Evolutionary conservation across 495 filamentous ascomycete genomes (phyloP).

Genomic region (Peziza echinospora): DNA sequence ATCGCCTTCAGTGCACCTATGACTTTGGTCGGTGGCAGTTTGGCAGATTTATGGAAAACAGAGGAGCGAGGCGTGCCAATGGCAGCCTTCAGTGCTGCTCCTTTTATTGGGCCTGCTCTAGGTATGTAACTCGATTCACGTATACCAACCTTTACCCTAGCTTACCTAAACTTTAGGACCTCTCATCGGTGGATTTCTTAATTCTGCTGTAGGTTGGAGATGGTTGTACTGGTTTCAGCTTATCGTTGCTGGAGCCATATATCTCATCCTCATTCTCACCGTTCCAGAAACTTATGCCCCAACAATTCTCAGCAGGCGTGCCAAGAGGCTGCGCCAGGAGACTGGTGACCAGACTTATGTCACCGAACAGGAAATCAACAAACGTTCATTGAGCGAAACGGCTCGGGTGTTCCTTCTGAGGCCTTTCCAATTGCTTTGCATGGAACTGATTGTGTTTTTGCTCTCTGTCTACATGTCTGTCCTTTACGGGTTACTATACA

Average conservation of each 20-base stretch:
- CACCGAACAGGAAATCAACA: constrained; percentile 52
- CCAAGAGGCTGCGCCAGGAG: constrained; percentile 41
- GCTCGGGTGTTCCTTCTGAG: constrained; percentile 46
- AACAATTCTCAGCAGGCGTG: constrained; percentile 40
- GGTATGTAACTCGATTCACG: constrained; percentile 24
- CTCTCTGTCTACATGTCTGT: constrained; percentile 61
- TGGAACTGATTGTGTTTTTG: constrained; percentile 57
- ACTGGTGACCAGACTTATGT: constrained; percentile 44
- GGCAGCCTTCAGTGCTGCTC: constrained; percentile 66
- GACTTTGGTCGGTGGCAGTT: constrained; percentile 58
- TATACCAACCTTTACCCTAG: neutral
- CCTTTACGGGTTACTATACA: constrained; percentile 57
- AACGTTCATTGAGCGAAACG: constrained; percentile 38
- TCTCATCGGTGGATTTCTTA: constrained; percentile 52
- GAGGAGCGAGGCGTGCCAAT: constrained; percentile 68
- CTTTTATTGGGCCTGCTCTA: constrained; percentile 54
- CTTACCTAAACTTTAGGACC: constrained; percentile 32
- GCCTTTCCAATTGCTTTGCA: constrained; percentile 60
- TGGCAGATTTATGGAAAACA: constrained; percentile 63
- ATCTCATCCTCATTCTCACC: constrained; percentile 52
- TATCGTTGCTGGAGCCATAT: constrained; percentile 43
- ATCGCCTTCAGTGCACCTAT: constrained; percentile 69
- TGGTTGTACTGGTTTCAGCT: constrained; percentile 76
- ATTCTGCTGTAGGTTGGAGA: constrained; percentile 47
- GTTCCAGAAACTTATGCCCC: constrained; percentile 66